These are phyloP conservation scores for Ophiocordyceps camponoti-saundersi DNA, from an alignment of 2,329 filamentous ascomycete genomes.

Conservation along the genomic window DNA sequence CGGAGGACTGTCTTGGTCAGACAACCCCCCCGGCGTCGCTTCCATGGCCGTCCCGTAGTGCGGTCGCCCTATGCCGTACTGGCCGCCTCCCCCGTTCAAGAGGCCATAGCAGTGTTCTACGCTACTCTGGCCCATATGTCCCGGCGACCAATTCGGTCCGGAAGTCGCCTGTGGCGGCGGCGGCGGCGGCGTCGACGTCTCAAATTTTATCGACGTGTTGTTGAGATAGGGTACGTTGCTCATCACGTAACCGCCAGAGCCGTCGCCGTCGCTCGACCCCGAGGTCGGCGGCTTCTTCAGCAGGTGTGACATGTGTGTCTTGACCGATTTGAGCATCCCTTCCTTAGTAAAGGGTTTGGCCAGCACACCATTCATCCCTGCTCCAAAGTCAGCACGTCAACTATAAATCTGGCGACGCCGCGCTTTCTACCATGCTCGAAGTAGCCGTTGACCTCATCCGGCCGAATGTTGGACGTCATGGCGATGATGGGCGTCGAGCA, in stretches of 20 bases:
- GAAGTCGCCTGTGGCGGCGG: conserved; percentile 10
- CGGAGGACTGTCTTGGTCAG: conserved; percentile 23
- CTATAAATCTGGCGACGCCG: background rate
- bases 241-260: conserved; percentile 14
- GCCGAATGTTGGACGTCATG: conserved; percentile 97
- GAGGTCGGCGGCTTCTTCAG: conserved; percentile 45
- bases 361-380: conserved; percentile 93
- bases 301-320: conserved; percentile 74
- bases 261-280: conserved; percentile 19
- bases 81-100: conserved; percentile 19
- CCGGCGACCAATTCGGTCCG: conserved; percentile 33
- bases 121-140: conserved; percentile 28
- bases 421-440: conserved; percentile 71
- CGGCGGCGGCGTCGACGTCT: conserved; percentile 37
- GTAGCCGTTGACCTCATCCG: conserved; percentile 92
- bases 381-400: background rate
- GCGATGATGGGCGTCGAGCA: conserved; percentile 77
- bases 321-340: conserved; percentile 68
- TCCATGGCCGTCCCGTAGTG: conserved; percentile 10
- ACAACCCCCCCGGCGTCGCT: conserved; percentile 14
- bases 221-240: conserved; percentile 16
- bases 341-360: conserved; percentile 93
- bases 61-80: conserved; percentile 18
- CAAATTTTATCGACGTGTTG: conserved; percentile 27
- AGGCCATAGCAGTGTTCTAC: conserved; percentile 30